phyloP scores from a whole-genome alignment of 495 filamentous ascomycete genomes.

The Hypomontagnella submonticulosa region DNA sequence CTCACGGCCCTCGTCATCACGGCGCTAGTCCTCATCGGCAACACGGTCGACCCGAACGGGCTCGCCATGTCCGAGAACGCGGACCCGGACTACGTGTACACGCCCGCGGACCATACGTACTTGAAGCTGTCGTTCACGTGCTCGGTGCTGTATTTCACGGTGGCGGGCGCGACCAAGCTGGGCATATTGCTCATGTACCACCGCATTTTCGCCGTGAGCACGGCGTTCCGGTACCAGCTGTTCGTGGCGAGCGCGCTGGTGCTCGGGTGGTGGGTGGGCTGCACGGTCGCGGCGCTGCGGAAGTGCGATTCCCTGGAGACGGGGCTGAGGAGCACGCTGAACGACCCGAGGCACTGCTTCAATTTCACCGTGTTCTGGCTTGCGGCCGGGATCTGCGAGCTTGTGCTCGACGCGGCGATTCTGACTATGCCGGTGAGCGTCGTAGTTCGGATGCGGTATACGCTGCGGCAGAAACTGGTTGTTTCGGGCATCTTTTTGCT shows the following conservation, averaged over 20 bases:
- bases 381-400: slow-evolving; percentile 44
- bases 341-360: slow-evolving; percentile 39
- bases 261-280: slow-evolving; percentile 35
- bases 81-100: slow-evolving; percentile 50
- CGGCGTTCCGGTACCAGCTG: slow-evolving; percentile 30
- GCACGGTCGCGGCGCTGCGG: slow-evolving; percentile 22
- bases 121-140: slow-evolving; percentile 44
- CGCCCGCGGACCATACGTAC: slow-evolving; percentile 63
- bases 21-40: slow-evolving; percentile 31
- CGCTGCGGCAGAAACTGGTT: slow-evolving; percentile 40
- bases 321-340: neutral
- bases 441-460: slow-evolving; percentile 41
- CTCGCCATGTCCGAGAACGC: slow-evolving; percentile 30
- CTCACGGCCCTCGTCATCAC: slow-evolving; percentile 15
- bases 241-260: slow-evolving; percentile 27
- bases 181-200: slow-evolving; percentile 53
- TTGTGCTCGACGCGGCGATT: slow-evolving; percentile 48
- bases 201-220: slow-evolving; percentile 49
- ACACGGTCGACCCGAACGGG: slow-evolving; percentile 25
- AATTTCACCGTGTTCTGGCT: slow-evolving; percentile 46
- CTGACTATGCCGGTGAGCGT: slow-evolving; percentile 48
- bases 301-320: slow-evolving; percentile 8
- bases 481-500: slow-evolving; percentile 49
- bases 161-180: slow-evolving; percentile 46
- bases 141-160: slow-evolving; percentile 51